Conservation (phyloP, 1,284 basidiomycete species). For the Ganoderma sinense region DNA sequence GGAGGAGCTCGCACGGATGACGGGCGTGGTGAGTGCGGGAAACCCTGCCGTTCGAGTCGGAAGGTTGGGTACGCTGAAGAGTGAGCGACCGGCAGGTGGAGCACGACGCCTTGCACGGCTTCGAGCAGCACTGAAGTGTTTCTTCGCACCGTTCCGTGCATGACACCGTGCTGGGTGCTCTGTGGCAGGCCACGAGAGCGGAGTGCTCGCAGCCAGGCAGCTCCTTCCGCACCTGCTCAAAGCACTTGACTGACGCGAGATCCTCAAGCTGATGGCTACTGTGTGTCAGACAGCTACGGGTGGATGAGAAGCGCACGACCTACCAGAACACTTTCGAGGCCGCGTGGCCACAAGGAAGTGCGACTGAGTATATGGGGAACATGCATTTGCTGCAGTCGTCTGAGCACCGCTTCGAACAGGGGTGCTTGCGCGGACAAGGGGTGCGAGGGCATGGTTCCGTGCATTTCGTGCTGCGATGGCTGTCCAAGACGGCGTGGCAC, state of each 20-base stretch:
- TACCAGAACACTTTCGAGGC: constrained; percentile 61
- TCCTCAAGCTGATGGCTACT: constrained; percentile 55
- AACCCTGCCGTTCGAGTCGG: constrained; percentile 17
- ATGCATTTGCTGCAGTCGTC: constrained; percentile 63
- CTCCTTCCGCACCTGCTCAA: constrained; percentile 49
- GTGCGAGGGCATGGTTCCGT: constrained; percentile 53
- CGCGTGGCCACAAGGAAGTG: constrained; percentile 70
- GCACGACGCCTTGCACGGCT: constrained; percentile 57
- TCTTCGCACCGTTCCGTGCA: constrained; percentile 56
- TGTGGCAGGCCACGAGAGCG: constrained; percentile 52
- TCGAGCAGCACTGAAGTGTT: constrained; percentile 60
- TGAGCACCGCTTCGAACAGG: constrained; percentile 63
- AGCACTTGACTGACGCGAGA: constrained; percentile 55
- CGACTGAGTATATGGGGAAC: constrained; percentile 55
- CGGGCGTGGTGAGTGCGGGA: constrained; percentile 47
- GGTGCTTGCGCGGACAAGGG: constrained; percentile 64
- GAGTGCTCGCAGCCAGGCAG: constrained; percentile 67
- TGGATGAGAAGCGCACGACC: constrained; percentile 21
- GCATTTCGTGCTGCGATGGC: constrained; percentile 29
- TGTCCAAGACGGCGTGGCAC: constrained; percentile 66
- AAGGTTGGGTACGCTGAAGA: constrained; percentile 18
- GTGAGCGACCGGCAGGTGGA: constrained; percentile 51
- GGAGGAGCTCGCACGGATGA: constrained; percentile 60
- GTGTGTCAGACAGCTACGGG: background rate
- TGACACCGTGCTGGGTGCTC: constrained; percentile 44